Conservation (phyloP, 192 early-diverging fungal species). For the Phlyctochytrium arcticum region DNA sequence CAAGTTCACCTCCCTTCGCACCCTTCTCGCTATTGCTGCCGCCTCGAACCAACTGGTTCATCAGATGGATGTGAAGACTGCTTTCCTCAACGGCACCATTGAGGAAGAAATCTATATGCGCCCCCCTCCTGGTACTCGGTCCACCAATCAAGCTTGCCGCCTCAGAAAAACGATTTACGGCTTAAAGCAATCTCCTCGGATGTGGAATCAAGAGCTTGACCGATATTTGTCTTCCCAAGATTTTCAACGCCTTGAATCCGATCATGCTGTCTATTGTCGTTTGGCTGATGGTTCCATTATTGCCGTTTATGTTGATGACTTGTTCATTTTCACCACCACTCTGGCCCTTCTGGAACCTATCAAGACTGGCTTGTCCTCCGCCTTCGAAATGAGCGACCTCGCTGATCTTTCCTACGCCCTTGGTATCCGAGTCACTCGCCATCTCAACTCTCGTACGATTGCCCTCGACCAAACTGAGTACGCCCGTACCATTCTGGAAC, state of each 20-base stretch:
- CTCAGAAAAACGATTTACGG: slow-evolving; percentile 2
- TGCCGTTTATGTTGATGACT: background rate
- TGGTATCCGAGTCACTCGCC: background rate
- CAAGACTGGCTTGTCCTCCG: background rate
- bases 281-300: background rate
- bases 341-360: background rate
- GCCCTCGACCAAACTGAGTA: background rate
- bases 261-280: slow-evolving; percentile 13
- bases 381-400: background rate
- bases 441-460: background rate
- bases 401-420: background rate
- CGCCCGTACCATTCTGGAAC: background rate
- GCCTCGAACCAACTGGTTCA: background rate
- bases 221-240: background rate
- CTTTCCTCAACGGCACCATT: background rate
- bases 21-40: background rate
- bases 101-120: slow-evolving; percentile 1
- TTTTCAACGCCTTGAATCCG: background rate
- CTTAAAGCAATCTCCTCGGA: slow-evolving; percentile 11
- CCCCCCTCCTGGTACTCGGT: slow-evolving; percentile 19
- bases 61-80: background rate
- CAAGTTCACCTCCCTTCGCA: background rate
- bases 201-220: slow-evolving; percentile 15
- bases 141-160: background rate
- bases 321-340: background rate